Conservation (phyloP, 2,329 filamentous ascomycete genomes). For the Harringtonia lauricola region DNA sequence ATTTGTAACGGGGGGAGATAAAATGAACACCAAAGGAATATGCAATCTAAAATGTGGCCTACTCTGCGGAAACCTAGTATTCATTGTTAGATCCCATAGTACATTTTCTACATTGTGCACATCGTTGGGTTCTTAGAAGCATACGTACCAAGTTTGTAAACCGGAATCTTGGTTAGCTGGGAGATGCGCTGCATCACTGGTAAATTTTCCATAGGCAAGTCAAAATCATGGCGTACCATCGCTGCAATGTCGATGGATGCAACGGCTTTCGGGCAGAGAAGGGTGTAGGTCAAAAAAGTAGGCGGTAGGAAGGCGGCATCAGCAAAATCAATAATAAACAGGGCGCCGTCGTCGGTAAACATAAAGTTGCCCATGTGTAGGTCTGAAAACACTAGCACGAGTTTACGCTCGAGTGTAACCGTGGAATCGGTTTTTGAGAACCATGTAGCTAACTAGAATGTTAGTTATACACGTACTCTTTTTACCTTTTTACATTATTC, state of each 20-base stretch:
- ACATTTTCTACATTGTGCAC: neutral
- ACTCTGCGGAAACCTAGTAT: slow-evolving; percentile 1
- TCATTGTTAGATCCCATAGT: neutral
- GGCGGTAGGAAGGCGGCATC: slow-evolving; percentile 2
- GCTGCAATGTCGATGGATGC: neutral
- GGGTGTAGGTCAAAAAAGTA: slow-evolving; percentile 1
- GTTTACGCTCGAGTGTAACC: neutral
- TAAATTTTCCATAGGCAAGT: slow-evolving; percentile 3
- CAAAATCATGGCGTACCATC: neutral
- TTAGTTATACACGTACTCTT: neutral
- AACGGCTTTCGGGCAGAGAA: slow-evolving; percentile 2
- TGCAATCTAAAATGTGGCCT: neutral
- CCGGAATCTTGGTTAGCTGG: slow-evolving; percentile 1
- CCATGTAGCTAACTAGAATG: neutral
- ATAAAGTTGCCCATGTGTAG: slow-evolving; percentile 2
- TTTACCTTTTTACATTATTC: neutral
- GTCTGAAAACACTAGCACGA: slow-evolving; percentile 2
- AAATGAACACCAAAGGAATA: neutral
- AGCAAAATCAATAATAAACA: slow-evolving; percentile 2
- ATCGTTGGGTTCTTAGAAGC: neutral
- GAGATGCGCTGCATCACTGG: slow-evolving; percentile 2
- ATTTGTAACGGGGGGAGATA: neutral
- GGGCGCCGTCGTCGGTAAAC: slow-evolving; percentile 1
- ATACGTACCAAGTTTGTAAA: slow-evolving; percentile 3
- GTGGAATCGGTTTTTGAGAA: neutral